Evolutionary conservation across 1,284 basidiomycete genomes (phyloP), one percentile per base, ranked within the genome.

Genomic region (Trichosporon sp.): DNA sequence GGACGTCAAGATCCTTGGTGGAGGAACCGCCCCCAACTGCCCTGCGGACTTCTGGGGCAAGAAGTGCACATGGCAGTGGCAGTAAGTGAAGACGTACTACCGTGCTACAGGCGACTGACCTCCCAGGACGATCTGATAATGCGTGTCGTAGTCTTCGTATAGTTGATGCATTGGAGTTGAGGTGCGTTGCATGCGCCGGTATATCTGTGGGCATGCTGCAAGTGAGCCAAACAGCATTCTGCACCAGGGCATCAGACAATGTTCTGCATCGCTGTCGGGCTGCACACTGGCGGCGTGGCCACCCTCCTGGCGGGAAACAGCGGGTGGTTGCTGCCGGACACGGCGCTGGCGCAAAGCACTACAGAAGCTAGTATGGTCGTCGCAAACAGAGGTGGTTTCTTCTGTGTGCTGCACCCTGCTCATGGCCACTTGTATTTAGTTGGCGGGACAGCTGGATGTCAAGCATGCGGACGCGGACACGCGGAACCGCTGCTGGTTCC

Each of bases 31-130:
- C 2, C 58, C 32, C 1, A 15, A 15, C 2, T 80, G 78, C 70
- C 77, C 77, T 2, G 70, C 56, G 11, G 73, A 68, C 25, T 76
- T 76, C 58, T 80, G 77, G 78, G 80, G 79, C 1, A 47, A 64
- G 12, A 64, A 35, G 8, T 69, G 75, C 2, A 34, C 68, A 67
- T 80, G 74, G 62, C 76, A 80, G 67, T 81, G 78, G 78, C 77
- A 80, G 73, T 13, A 27, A 51, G 18, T 5, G 51, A 66, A 5
- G n/a, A n/a, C n/a, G 27, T 2, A 31, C 27, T 23, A 6, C 25
- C 8, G n/a, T 21, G 18, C 8, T 12, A 34, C 11, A 12, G 18
- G n/a, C n/a, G n/a, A n/a, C n/a, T n/a, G n/a, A n/a, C n/a, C n/a
- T n/a, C n/a, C n/a, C n/a, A n/a, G n/a, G n/a, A n/a, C n/a, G n/a